phyloP scores from a whole-genome alignment of 176 grass and related monocot species.

The Carex parvula region DNA sequence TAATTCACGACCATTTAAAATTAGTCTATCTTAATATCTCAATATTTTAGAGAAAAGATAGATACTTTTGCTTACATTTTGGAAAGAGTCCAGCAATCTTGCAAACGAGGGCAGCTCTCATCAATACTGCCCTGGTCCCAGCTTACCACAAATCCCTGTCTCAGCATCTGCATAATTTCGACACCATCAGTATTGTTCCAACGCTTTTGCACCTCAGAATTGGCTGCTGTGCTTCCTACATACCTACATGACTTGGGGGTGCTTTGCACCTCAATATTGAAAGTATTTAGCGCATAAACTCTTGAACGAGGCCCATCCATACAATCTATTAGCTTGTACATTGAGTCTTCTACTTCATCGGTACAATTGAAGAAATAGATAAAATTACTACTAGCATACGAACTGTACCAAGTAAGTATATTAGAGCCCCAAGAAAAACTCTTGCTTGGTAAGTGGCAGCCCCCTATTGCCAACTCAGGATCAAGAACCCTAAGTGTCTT shows the following conservation, averaged over 20 bases:
- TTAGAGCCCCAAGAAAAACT: neutral
- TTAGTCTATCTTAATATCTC: too few relatives aligned
- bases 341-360: too few relatives aligned
- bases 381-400: too few relatives aligned
- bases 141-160: neutral
- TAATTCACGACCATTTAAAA: too few relatives aligned
- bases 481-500: too few relatives aligned
- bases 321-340: too few relatives aligned
- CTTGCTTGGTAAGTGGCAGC: too few relatives aligned
- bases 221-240: neutral
- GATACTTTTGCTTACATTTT: neutral
- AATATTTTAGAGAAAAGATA: neutral
- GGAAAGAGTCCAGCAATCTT: neutral
- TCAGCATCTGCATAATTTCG: neutral
- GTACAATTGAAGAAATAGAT: too few relatives aligned
- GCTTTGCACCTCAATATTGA: too few relatives aligned
- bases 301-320: neutral
- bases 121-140: neutral
- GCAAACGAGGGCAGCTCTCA: neutral
- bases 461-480: too few relatives aligned
- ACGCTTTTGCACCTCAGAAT: neutral
- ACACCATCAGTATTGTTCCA: neutral
- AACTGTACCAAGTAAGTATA: too few relatives aligned
- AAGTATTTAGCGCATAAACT: neutral
- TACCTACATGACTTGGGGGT: neutral